Evolutionary conservation across 768 basidiomycete species (phyloP).

Genomic region (Lentinula raphanica): DNA sequence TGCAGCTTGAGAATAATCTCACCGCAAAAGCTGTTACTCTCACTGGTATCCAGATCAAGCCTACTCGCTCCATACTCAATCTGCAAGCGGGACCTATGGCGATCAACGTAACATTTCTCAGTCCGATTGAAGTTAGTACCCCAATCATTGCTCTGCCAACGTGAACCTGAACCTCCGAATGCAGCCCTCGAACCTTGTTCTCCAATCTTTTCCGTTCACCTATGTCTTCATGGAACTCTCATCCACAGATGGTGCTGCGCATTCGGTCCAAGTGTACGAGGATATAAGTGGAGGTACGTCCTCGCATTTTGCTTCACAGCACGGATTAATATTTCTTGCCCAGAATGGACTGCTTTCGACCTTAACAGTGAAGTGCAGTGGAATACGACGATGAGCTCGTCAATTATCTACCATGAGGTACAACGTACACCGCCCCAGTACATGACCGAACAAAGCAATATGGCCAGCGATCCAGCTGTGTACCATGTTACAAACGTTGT

Average conservation of each 20-base stretch:
- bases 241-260: conserved; percentile 19
- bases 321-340: too few species aligned
- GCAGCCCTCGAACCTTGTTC: conserved; percentile 14
- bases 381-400: conserved; percentile 8
- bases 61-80: conserved; percentile 32
- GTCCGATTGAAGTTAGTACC: conserved; percentile 20
- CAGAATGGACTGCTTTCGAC: conserved; percentile 10
- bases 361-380: conserved; percentile 2
- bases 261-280: conserved; percentile 24
- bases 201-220: conserved; percentile 28
- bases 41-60: conserved; percentile 10
- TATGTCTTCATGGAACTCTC: conserved; percentile 21
- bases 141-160: background rate
- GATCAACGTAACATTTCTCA: conserved; percentile 48
- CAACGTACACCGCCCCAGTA: conserved; percentile 2
- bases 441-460: conserved; percentile 7
- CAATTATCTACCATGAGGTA: conserved; percentile 9
- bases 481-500: conserved; percentile 6
- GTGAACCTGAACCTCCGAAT: background rate
- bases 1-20: background rate
- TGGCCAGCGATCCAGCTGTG: conserved; percentile 11
- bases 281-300: conserved; percentile 23
- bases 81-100: conserved; percentile 46
- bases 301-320: background rate
- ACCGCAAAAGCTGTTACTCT: background rate